Evolutionary conservation across 805 yeast genomes (phyloP).

Genomic region (Kuraishia piskuri): DNA sequence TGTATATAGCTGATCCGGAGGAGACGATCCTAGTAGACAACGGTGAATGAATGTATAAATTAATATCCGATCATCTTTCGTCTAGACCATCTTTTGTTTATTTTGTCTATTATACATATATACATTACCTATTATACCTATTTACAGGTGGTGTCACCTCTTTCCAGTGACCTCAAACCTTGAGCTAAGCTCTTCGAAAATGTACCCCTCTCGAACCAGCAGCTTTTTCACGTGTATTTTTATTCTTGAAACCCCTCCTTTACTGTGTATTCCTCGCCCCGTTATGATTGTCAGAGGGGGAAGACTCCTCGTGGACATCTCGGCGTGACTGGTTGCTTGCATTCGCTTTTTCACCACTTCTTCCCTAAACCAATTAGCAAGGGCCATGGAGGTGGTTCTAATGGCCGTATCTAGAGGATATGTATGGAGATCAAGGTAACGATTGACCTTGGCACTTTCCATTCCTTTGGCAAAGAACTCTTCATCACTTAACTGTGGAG

Average conservation of each 20-base stretch:
- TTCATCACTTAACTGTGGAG: not conserved
- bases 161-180: not conserved
- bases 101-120: no score
- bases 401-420: not conserved
- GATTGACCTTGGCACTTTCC: not conserved
- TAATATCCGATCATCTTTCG: no score
- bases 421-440: constrained; percentile 1
- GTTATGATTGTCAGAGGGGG: not conserved
- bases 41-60: not conserved
- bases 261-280: constrained; percentile 2
- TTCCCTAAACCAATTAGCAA: not conserved
- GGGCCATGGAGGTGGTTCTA: not conserved
- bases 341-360: not conserved
- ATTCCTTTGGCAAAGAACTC: not conserved
- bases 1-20: not conserved
- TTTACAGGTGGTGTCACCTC: not conserved
- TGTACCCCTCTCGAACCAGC: not conserved
- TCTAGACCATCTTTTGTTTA: no score
- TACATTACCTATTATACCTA: no score
- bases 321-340: not conserved
- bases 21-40: not conserved
- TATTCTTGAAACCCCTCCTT: not conserved
- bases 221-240: not conserved
- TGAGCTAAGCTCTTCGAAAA: not conserved
- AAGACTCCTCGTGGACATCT: not conserved